Percentiles rank a stretch among this genome's conserved stretches.
Conservation (phyloP, 306 rosid genomes). For the Rubus idaeus region DNA sequence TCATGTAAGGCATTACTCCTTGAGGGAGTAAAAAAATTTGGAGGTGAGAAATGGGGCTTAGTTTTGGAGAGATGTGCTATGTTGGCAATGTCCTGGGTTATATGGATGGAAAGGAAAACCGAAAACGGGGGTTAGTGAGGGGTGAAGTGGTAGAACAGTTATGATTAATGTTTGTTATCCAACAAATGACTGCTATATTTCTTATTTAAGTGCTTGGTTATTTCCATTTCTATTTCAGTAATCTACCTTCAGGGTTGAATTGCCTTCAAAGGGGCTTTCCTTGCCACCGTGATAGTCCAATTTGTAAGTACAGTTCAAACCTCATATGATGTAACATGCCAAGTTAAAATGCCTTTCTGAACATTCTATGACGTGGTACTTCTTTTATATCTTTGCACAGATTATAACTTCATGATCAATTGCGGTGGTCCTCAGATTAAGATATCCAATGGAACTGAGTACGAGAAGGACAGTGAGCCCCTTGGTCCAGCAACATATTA, state of each 20-base stretch:
- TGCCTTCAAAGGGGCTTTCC: conserved; percentile 75
- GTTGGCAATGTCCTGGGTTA: not conserved
- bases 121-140: not conserved
- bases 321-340: not conserved
- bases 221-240: conserved; percentile 39
- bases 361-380: not conserved
- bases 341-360: conserved; percentile 1
- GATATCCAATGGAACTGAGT: conserved; percentile 34
- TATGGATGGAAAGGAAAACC: not conserved
- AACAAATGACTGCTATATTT: not conserved
- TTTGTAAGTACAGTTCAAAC: conserved; percentile 51
- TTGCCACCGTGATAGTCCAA: conserved; percentile 53
- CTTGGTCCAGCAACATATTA: conserved; percentile 74
- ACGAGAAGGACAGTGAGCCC: conserved; percentile 47
- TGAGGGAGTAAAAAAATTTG: not conserved
- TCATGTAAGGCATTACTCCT: not conserved
- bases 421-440: conserved; percentile 58
- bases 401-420: conserved; percentile 62
- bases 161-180: not conserved
- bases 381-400: conserved; percentile 38
- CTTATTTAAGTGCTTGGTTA: not conserved
- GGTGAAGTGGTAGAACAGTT: not conserved
- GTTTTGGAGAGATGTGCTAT: not conserved
- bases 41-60: not conserved
- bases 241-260: conserved; percentile 57